Evolutionary conservation across 176 grass and related monocot genomes (phyloP), one percentile per base, ranked within the genome.

Genomic region (Carex parvula): DNA sequence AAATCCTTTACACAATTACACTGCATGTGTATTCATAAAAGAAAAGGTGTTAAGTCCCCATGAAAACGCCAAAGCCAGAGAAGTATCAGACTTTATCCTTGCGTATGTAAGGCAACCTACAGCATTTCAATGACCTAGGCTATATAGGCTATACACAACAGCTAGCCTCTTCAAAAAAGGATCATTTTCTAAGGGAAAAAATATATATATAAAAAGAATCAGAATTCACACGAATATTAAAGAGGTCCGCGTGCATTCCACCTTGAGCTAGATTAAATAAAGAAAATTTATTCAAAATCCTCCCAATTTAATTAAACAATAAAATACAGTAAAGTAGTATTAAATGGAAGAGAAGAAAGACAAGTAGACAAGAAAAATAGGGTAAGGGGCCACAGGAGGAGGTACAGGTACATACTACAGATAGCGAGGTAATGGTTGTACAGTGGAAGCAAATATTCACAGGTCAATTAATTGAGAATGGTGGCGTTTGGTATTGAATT

Each of bases 41-140:
- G 24, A 78, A 21, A 12, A 6, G 42, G 4, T 0, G 35, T 13
- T 12, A 63, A 44, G 12, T 20, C 8, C 60, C 20, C 32, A 81
- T 67, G 59, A 32, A 82, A 82, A 35, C 14, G 15, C 32, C 56
- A 65, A 65, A 66, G 56, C 9, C 80, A 65, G 63, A 81, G 21
- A 26, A 58, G 20, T 62, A 22, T 30, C 35, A 17, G 22, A 6
- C 60, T 65, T 66, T 65, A 83, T 64, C 59, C 20, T 83, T 83
- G n/a, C 80, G 80, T 68, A 67, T 83, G 59, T 33, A 30, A 83
- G 61, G 61, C 33, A 83, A 83, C 57, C 79, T 81, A 81, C 73
- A 55, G 48, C 1, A 76, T 76, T 76, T 76, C 72, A 29, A 22
- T 30, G 46, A 14, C 73, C 50, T 77, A 77, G 3, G 22, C 73